Evolutionary conservation across 2,329 filamentous ascomycete species (phyloP).

Genomic region (Hypoxylon sp.): DNA sequence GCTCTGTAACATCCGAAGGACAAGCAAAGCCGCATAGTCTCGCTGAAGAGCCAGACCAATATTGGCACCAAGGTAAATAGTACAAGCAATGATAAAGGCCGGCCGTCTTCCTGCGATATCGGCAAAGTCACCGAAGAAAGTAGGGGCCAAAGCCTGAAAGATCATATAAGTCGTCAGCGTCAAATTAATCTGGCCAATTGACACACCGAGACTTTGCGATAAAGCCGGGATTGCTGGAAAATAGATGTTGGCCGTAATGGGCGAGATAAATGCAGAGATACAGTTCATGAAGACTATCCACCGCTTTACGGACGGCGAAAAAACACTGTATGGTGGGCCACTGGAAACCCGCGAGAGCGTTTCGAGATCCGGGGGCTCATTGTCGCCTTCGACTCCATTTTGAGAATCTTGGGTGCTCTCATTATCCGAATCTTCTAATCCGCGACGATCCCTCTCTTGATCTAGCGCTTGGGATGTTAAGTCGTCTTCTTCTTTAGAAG

Average conservation of each 20-base stretch:
- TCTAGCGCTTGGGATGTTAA: conserved; percentile 14
- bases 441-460: conserved; percentile 13
- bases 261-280: conserved; percentile 68
- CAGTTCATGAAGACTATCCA: conserved; percentile 70
- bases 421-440: conserved; percentile 34
- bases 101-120: conserved; percentile 74
- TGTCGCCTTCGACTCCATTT: conserved; percentile 29
- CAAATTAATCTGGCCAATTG: conserved; percentile 62
- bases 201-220: conserved; percentile 58
- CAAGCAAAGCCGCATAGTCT: conserved; percentile 70
- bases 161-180: conserved; percentile 74
- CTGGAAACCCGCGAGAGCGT: conserved; percentile 56
- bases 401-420: conserved; percentile 34
- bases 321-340: conserved; percentile 60
- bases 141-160: conserved; percentile 73
- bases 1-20: conserved; percentile 75
- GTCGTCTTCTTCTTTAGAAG: conserved; percentile 35
- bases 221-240: conserved; percentile 62
- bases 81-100: conserved; percentile 71
- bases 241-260: conserved; percentile 73
- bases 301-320: conserved; percentile 61
- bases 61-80: conserved; percentile 71
- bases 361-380: conserved; percentile 52
- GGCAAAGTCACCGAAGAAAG: conserved; percentile 73
- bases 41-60: conserved; percentile 72